Base-by-base conservation (phyloP, 2,329 filamentous ascomycete genomes). In the Fusarium veterinarium region DNA sequence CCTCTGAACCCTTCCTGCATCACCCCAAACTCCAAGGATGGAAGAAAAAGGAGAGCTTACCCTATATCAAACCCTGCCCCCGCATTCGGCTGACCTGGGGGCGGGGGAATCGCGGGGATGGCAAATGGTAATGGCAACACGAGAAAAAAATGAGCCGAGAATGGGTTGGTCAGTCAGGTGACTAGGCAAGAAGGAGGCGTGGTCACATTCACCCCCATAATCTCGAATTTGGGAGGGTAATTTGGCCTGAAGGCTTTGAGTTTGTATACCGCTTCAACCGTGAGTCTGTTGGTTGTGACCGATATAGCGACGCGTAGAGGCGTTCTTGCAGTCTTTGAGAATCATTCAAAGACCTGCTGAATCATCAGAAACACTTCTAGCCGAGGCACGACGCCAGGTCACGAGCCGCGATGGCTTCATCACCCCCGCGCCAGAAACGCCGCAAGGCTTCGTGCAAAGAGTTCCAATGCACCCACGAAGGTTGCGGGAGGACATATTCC, bases 371-470 rank as follows among this genome's bases (percentile, higher is more conserved):
- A 31, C 42, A 62, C 55, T 28, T 58, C 49, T 40, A 70, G 49
- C 70, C 58, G 61, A 67, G 70, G 61, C 44, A 40, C n/a, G 23
- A 28, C 48, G 46, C 40, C 41, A 49, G n/a, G 48, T 72, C 60
- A 51, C 67, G 52, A 60, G 71, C 61, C 69, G 68, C 69, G 51
- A 78, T 78, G 76, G 67, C 69, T 69, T 78, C 76, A 67, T 77
- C 76, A 51, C 76, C 76, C 63, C 73, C 73, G 69, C 76, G 76
- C 38, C 76, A 78, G 73, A 78, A 78, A 76, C 76, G 76, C 72
- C 76, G 76, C 76, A 78, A 78, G 70, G 68, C 76, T 37, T 77
- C 76, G 14, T 78, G 76, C 74, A 78, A 78, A 63, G 76, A 78
- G 70, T 78, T 78, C 28, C 76, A 78, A 46, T 78, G 76, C 75